Conservation (phyloP, 2,329 filamentous ascomycete genomes). For the Sporothrix protearum region DNA sequence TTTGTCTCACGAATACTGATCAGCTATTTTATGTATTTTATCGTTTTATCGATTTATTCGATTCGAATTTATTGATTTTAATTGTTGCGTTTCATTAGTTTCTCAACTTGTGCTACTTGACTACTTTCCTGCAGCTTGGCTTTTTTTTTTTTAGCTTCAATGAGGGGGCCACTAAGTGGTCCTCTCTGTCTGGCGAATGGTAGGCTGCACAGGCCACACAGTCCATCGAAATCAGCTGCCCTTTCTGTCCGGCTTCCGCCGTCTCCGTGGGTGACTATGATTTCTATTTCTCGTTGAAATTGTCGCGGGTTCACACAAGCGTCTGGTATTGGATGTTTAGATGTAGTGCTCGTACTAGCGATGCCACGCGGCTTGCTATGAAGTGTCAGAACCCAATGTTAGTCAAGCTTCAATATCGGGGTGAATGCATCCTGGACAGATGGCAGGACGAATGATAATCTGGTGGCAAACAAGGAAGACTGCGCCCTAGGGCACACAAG, state of each 20-base stretch:
- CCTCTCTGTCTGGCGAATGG: neutral
- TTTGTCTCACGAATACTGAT: neutral
- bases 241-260: neutral
- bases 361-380: neutral
- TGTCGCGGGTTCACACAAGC: neutral
- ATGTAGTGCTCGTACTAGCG: neutral
- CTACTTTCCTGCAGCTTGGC: neutral
- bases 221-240: neutral
- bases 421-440: neutral
- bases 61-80: neutral
- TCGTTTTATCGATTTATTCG: conserved; percentile 4
- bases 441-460: neutral
- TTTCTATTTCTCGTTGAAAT: neutral
- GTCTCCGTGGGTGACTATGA: neutral
- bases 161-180: neutral
- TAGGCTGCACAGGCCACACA: neutral
- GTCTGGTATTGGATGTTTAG: neutral
- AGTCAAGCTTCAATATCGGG: neutral
- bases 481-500: neutral
- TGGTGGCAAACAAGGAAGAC: neutral
- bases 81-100: neutral
- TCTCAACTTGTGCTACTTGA: neutral
- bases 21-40: neutral
- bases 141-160: neutral
- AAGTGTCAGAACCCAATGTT: neutral